Percentiles rank a stretch among this genome's conserved stretches.
These are phyloP conservation scores for Kwoniella europaea DNA, from an alignment of 768 basidiomycete genomes.

Conservation along the genomic window DNA sequence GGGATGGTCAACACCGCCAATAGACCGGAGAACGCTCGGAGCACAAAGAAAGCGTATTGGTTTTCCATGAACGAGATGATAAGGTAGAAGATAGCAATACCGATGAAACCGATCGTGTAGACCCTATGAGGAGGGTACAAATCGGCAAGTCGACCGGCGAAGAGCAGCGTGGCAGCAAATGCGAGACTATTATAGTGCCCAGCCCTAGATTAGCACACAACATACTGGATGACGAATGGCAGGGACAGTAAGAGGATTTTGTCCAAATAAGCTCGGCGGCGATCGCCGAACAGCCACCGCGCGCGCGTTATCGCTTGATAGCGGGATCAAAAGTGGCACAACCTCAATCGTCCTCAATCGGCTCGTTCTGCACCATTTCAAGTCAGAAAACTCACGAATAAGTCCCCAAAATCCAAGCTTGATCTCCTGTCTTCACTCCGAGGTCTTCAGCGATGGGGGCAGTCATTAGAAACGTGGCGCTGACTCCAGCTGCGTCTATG, in stretches of 20 bases:
- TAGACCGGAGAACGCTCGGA: conserved; percentile 51
- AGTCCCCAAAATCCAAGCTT: conserved; percentile 52
- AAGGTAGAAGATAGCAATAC: conserved; percentile 52
- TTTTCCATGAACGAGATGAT: conserved; percentile 52
- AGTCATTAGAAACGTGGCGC: conserved; percentile 52
- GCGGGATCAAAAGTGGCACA: neutral
- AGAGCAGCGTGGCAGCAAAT: conserved; percentile 33
- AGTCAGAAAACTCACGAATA: conserved; percentile 33
- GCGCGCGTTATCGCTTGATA: too few relatives aligned
- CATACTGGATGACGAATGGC: neutral
- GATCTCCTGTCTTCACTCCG: conserved; percentile 31
- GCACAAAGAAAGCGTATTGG: conserved; percentile 52
- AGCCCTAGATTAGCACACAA: neutral
- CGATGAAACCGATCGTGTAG: conserved; percentile 54
- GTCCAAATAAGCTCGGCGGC: too few relatives aligned
- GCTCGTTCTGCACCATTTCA: neutral
- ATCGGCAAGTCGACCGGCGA: conserved; percentile 51
- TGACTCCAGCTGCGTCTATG: conserved; percentile 51
- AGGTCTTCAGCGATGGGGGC: conserved; percentile 50
- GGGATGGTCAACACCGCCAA: conserved; percentile 53
- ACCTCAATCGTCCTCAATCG: neutral
- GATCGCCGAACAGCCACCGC: too few relatives aligned
- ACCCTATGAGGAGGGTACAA: conserved; percentile 48
- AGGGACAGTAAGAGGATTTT: too few relatives aligned
- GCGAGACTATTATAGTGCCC: conserved; percentile 5